These are phyloP conservation scores for Taiozyma onychis DNA, from an alignment of 1,139 yeast genomes.

Conservation along the genomic window DNA sequence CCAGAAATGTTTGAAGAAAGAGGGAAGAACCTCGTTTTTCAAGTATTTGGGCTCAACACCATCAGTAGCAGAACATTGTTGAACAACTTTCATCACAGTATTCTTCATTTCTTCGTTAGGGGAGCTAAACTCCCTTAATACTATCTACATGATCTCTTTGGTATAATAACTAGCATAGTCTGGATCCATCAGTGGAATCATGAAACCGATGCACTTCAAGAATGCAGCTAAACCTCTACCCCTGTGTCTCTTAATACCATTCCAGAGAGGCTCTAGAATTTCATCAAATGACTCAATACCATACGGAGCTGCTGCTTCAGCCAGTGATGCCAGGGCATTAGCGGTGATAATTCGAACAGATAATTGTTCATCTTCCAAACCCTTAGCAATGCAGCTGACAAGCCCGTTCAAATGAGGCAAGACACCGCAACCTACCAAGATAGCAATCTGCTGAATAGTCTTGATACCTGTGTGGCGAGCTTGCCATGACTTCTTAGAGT, in stretches of 20 bases:
- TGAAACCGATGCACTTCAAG: slow-evolving; percentile 69
- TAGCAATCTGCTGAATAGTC: slow-evolving; percentile 70
- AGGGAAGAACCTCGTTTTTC: slow-evolving; percentile 46
- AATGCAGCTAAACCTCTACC: slow-evolving; percentile 78
- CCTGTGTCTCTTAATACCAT: slow-evolving; percentile 68
- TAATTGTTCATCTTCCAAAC: slow-evolving; percentile 65
- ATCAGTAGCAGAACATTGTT: slow-evolving; percentile 50
- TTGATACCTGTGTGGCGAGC: slow-evolving; percentile 86
- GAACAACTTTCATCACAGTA: slow-evolving; percentile 58
- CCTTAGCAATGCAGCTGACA: slow-evolving; percentile 53
- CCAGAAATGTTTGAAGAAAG: slow-evolving; percentile 78
- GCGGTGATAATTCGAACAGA: slow-evolving; percentile 71
- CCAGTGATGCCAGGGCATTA: slow-evolving; percentile 64
- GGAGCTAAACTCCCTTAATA: slow-evolving; percentile 68
- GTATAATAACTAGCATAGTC: slow-evolving; percentile 81
- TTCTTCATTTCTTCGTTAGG: slow-evolving; percentile 90
- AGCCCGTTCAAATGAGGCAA: slow-evolving; percentile 69
- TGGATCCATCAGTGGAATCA: slow-evolving; percentile 81
- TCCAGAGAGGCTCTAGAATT: slow-evolving; percentile 71
- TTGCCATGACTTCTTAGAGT: slow-evolving; percentile 74
- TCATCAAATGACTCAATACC: slow-evolving; percentile 85
- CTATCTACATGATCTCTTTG: slow-evolving; percentile 59
- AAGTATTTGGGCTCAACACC: slow-evolving; percentile 44
- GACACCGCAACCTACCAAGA: slow-evolving; percentile 65
- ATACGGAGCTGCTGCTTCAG: slow-evolving; percentile 83